Percentiles rank a stretch among this genome's conserved stretches.
Conservation (phyloP, 495 filamentous ascomycete species). For the Tuber microsphaerosporum region DNA sequence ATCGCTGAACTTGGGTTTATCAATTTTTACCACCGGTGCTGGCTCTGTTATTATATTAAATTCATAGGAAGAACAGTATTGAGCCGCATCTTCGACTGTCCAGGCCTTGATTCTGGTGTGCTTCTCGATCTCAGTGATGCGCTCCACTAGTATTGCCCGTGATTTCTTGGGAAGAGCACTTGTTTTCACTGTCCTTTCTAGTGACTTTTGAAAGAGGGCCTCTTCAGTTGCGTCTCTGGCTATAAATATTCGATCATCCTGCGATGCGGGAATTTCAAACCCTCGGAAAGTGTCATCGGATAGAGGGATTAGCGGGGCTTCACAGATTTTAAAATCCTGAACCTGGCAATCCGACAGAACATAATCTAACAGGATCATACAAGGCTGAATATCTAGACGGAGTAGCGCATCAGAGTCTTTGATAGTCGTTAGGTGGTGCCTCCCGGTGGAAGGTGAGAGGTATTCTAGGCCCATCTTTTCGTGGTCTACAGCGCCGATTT, state of each 20-base stretch:
- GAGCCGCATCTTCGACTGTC: constrained; percentile 26
- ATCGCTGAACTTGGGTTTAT: constrained; percentile 7
- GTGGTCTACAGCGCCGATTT: constrained; percentile 12
- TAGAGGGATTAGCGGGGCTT: constrained; percentile 31
- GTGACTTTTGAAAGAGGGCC: constrained; percentile 20
- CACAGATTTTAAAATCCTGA: constrained; percentile 18
- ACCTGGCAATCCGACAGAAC: constrained; percentile 28
- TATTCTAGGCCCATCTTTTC: constrained; percentile 4
- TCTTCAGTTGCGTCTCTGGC: constrained; percentile 12
- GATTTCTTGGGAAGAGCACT: background rate
- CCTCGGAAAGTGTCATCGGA: constrained; percentile 18
- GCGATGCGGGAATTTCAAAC: constrained; percentile 8
- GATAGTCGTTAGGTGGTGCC: constrained; percentile 16
- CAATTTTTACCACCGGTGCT: constrained; percentile 7
- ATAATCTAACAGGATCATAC: constrained; percentile 30
- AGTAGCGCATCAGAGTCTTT: constrained; percentile 7
- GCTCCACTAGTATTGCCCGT: background rate
- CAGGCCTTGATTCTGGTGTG: constrained; percentile 17
- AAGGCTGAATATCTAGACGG: background rate
- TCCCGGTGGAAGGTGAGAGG: constrained; percentile 18
- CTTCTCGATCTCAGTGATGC: constrained; percentile 11
- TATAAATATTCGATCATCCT: constrained; percentile 17
- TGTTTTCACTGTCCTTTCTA: constrained; percentile 15
- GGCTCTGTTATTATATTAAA: background rate
- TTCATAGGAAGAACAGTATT: constrained; percentile 21